Conservation (phyloP, 208 protist genomes). For the Leishmania lainsoni region DNA sequence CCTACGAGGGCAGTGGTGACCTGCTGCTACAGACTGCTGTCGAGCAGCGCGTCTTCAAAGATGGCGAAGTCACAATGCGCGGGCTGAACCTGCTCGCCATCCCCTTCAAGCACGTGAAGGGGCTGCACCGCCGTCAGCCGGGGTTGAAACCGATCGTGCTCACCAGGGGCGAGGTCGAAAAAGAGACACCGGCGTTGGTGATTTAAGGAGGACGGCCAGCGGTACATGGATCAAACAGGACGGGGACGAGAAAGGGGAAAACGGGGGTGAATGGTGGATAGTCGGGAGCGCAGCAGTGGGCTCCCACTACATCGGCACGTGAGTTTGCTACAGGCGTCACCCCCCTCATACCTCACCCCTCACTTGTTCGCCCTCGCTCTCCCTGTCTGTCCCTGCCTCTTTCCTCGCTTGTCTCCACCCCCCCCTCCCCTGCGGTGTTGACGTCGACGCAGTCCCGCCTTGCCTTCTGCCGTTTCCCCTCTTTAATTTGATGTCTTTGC, state of each 20-base stretch:
- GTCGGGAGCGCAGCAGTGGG: not conserved
- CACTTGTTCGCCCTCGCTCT: not conserved
- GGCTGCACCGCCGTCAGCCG: slow-evolving; percentile 60
- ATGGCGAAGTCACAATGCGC: slow-evolving; percentile 60
- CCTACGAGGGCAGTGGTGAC: slow-evolving; percentile 76
- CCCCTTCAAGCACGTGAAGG: slow-evolving; percentile 68
- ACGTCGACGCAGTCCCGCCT: no score
- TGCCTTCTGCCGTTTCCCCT: not conserved
- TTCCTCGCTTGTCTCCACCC: no score
- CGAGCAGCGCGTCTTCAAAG: slow-evolving; percentile 71
- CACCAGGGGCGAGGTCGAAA: slow-evolving; percentile 14
- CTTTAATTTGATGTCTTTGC: not conserved
- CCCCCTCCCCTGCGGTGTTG: no score
- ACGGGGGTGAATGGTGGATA: not conserved
- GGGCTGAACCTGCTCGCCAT: slow-evolving; percentile 62
- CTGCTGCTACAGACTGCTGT: slow-evolving; percentile 66
- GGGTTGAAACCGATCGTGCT: slow-evolving; percentile 41
- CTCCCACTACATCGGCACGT: not conserved
- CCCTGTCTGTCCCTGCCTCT: not conserved
- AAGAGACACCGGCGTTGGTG: slow-evolving; percentile 16
- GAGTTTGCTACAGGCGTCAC: not conserved
- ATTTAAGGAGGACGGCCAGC: not conserved
- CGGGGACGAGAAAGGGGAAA: not conserved
- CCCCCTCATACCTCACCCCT: not conserved
- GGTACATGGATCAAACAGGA: slow-evolving; percentile 1